Conservation (phyloP, 495 filamentous ascomycete species). For the Xylaria cubensis region DNA sequence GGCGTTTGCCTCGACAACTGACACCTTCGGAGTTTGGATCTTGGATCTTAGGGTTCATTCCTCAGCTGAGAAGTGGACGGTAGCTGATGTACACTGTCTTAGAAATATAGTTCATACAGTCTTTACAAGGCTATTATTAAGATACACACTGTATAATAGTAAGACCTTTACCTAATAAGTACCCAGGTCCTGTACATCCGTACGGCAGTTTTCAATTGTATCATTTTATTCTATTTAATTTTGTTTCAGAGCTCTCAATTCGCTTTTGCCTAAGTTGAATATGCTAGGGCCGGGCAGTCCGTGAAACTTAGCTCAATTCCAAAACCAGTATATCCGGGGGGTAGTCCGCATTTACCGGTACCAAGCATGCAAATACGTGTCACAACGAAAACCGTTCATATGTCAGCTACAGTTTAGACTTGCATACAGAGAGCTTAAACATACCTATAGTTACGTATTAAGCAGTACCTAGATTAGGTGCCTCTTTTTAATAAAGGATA, state of each 20-base stretch:
- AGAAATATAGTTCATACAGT: neutral
- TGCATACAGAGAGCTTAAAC: neutral
- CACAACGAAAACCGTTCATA: neutral
- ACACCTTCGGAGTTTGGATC: conserved; percentile 14
- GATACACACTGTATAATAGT: neutral
- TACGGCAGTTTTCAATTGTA: neutral
- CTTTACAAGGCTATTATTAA: neutral
- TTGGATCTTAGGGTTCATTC: neutral
- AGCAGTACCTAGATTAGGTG: neutral
- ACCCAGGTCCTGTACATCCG: neutral
- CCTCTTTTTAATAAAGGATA: neutral
- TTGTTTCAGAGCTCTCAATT: neutral
- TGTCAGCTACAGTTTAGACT: neutral
- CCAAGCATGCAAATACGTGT: neutral
- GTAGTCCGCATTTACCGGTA: neutral
- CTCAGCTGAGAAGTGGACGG: neutral
- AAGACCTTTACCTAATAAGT: neutral
- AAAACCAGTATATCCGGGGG: neutral
- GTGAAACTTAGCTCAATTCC: neutral
- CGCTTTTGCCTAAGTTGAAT: neutral
- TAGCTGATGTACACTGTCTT: neutral
- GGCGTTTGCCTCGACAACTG: neutral
- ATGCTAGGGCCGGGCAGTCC: neutral
- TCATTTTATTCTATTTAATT: neutral
- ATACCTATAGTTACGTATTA: neutral